Evolutionary conservation across 768 basidiomycete species (phyloP).

Genomic region (Boletus coccyginus): DNA sequence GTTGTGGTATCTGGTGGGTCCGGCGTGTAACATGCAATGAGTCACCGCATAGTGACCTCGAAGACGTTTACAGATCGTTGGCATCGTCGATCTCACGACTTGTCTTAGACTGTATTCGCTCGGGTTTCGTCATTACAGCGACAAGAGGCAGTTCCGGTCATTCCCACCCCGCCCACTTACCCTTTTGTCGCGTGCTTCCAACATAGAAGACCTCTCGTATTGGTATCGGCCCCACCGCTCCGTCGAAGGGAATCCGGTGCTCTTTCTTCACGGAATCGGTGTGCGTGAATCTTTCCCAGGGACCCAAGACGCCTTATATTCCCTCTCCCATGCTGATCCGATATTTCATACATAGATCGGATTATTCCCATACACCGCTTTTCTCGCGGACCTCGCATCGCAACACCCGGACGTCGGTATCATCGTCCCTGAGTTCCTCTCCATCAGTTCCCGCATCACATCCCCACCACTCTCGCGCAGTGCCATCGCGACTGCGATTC

Average conservation of each 20-base stretch:
- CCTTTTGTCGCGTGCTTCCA: conserved; percentile 42
- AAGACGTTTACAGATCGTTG: conserved; percentile 45
- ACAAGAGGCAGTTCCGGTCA: conserved; percentile 32
- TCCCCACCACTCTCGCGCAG: conserved; percentile 43
- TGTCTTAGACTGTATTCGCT: conserved; percentile 36
- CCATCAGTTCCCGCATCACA: conserved; percentile 61
- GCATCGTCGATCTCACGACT: conserved; percentile 45
- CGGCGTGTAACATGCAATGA: background rate
- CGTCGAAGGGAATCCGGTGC: conserved; percentile 44
- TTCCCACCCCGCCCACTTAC: conserved; percentile 56
- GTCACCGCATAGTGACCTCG: background rate
- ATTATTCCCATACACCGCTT: conserved; percentile 52
- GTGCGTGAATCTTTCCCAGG: conserved; percentile 28
- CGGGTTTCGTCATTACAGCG: conserved; percentile 56
- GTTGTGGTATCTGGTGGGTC: conserved; percentile 60
- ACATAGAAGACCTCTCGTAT: conserved; percentile 36
- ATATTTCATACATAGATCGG: conserved; percentile 52
- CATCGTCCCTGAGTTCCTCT: conserved; percentile 57
- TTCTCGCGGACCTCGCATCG: conserved; percentile 44
- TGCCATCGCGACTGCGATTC: conserved; percentile 42
- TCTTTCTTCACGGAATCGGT: conserved; percentile 73
- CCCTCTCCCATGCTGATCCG: background rate
- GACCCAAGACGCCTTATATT: background rate
- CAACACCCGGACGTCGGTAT: conserved; percentile 54
- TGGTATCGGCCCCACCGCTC: conserved; percentile 53